Evolutionary conservation across 805 yeast species (phyloP).

Genomic region (Tetrapisispora phaffii): DNA sequence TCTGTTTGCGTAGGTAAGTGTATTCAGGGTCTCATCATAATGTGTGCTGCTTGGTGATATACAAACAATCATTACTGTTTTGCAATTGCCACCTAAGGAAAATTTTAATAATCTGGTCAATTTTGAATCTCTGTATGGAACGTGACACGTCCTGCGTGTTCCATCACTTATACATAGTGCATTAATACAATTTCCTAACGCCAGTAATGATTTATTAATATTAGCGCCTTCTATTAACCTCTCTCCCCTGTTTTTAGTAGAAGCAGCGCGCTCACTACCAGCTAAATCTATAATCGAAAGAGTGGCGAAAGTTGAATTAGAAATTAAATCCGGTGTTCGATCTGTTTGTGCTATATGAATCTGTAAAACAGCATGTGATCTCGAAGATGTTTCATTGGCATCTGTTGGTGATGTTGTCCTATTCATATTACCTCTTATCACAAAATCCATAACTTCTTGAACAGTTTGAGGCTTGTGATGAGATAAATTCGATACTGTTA

Average conservation of each 20-base stretch:
- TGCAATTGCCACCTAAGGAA: slow-evolving; percentile 88
- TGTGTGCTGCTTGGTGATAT: slow-evolving; percentile 78
- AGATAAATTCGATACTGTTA: slow-evolving; percentile 63
- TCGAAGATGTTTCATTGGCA: slow-evolving; percentile 81
- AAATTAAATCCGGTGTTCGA: slow-evolving; percentile 48
- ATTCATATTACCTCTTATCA: slow-evolving; percentile 59
- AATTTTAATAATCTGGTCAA: slow-evolving; percentile 78
- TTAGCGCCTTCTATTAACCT: slow-evolving; percentile 87
- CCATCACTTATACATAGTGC: slow-evolving; percentile 71
- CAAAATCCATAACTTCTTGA: slow-evolving; percentile 70
- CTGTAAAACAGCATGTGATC: slow-evolving; percentile 91
- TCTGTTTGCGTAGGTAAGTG: slow-evolving; percentile 82
- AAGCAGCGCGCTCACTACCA: slow-evolving; percentile 90
- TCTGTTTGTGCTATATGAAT: slow-evolving; percentile 55
- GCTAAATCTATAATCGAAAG: slow-evolving; percentile 85
- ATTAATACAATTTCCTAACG: slow-evolving; percentile 88
- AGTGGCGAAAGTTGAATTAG: slow-evolving; percentile 67
- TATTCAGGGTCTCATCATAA: slow-evolving; percentile 87
- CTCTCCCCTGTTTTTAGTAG: slow-evolving; percentile 75
- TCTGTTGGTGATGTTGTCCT: slow-evolving; percentile 82
- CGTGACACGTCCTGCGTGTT: slow-evolving; percentile 47
- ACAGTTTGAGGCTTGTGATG: slow-evolving; percentile 51
- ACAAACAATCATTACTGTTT: slow-evolving; percentile 93
- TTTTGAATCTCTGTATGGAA: slow-evolving; percentile 88
- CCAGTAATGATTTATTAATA: slow-evolving; percentile 77